A percentile compares a stretch with the other conserved stretches of the same genome.
These are phyloP conservation scores for Quercus tomentella DNA, from an alignment of 331 rosid species.

Conservation along the genomic window DNA sequence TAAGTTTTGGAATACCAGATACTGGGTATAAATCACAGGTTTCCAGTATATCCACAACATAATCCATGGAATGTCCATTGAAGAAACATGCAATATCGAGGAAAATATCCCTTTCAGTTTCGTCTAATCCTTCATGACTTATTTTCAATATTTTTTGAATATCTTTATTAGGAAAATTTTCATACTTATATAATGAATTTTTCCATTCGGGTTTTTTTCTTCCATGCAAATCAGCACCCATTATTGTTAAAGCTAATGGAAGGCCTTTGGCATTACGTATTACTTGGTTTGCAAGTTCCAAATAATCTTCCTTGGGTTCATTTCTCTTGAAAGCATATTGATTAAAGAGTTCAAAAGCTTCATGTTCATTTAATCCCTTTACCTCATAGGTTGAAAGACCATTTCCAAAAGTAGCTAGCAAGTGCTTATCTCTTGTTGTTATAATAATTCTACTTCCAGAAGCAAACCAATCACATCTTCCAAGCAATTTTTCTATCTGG, in stretches of 20 bases:
- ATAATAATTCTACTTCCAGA: slow-evolving; percentile 24
- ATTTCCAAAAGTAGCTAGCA: neutral
- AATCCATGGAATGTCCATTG: neutral
- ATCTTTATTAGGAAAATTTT: neutral
- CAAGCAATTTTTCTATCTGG: slow-evolving; percentile 16
- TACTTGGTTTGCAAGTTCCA: neutral
- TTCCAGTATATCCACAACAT: neutral
- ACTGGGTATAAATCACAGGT: neutral
- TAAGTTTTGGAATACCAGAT: slow-evolving; percentile 3
- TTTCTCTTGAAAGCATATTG: neutral
- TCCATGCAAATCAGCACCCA: neutral
- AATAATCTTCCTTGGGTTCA: neutral
- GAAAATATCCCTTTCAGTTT: neutral
- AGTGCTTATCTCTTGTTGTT: slow-evolving; percentile 22
- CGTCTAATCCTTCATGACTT: slow-evolving; percentile 7
- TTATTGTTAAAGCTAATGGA: slow-evolving; percentile 20
- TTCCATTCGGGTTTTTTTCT: slow-evolving; percentile 7
- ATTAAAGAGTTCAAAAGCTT: slow-evolving; percentile 16
- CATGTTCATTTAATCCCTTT: neutral
- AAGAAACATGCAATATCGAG: slow-evolving; percentile 33
- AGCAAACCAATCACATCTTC: slow-evolving; percentile 17
- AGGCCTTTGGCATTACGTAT: neutral
- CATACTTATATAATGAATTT: neutral
- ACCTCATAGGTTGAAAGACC: neutral
- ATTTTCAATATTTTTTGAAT: neutral